Conservation (phyloP, 23 red algal genomes). For the Gracilaria vermiculophylla region DNA sequence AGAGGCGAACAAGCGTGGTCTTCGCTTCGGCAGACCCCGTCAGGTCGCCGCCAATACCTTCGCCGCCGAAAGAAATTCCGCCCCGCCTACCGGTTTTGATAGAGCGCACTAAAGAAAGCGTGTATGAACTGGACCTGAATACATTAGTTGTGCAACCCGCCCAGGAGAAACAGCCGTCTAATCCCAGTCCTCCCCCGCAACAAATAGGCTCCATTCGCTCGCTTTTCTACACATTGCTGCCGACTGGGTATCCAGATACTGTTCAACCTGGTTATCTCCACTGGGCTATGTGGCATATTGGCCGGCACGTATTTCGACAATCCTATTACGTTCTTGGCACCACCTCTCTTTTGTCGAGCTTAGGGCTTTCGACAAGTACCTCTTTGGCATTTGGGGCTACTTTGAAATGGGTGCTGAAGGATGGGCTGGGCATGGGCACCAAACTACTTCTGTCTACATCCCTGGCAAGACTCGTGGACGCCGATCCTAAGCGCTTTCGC, state of each 20-base stretch:
- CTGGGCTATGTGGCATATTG: slow-evolving; percentile 64
- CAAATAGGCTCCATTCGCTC: background rate
- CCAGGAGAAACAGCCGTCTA: background rate
- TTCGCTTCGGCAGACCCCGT: background rate
- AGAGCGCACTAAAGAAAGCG: background rate
- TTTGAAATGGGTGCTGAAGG: slow-evolving; percentile 94
- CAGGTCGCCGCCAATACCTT: background rate
- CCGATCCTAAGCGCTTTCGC: slow-evolving; percentile 80
- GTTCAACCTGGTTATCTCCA: slow-evolving; percentile 64
- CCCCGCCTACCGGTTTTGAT: background rate
- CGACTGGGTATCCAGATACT: slow-evolving; percentile 61
- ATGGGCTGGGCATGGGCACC: slow-evolving; percentile 81
- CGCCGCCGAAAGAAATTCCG: background rate
- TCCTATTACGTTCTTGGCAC: slow-evolving; percentile 84
- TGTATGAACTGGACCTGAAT: background rate
- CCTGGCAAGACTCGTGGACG: slow-evolving; percentile 72
- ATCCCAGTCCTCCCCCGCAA: background rate
- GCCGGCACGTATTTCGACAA: slow-evolving; percentile 50
- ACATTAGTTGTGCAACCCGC: background rate
- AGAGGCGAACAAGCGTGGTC: background rate
- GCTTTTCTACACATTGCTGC: slow-evolving; percentile 48
- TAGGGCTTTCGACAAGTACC: slow-evolving; percentile 52
- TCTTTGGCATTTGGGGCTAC: slow-evolving; percentile 65
- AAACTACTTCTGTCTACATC: slow-evolving; percentile 76
- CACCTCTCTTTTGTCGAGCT: slow-evolving; percentile 63